These are phyloP conservation scores for Elsinoe australis DNA, from an alignment of 2,329 filamentous ascomycete species.

Conservation along the genomic window DNA sequence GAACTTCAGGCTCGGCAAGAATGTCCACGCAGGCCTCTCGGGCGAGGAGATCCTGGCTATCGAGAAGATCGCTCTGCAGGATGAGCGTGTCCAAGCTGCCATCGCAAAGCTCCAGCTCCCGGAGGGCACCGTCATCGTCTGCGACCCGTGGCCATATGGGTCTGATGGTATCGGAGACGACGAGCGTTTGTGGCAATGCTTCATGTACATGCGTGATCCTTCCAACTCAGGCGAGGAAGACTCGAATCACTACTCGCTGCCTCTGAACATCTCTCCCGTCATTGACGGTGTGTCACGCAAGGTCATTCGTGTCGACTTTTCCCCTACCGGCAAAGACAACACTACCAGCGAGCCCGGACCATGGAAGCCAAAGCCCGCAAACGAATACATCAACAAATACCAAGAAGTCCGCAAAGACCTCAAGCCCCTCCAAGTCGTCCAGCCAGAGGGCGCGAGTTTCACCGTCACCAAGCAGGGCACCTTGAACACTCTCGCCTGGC, in stretches of 20 bases:
- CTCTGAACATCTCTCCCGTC: constrained; percentile 59
- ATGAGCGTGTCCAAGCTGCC: constrained; percentile 50
- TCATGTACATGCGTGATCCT: constrained; percentile 59
- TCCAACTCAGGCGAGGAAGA: constrained; percentile 53
- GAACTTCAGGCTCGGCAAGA: constrained; percentile 52
- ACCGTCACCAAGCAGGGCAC: constrained; percentile 45
- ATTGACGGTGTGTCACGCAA: constrained; percentile 55
- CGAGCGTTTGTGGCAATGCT: constrained; percentile 52
- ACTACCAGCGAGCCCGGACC: constrained; percentile 48
- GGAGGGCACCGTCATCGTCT: constrained; percentile 48
- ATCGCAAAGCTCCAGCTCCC: constrained; percentile 54
- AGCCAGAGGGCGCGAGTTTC: constrained; percentile 59
- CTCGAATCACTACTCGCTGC: constrained; percentile 61
- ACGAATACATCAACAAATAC: constrained; percentile 60
- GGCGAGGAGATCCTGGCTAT: constrained; percentile 53
- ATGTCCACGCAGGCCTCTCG: constrained; percentile 51
- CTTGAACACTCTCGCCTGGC: constrained; percentile 54
- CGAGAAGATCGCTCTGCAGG: constrained; percentile 49
- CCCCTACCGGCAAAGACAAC: constrained; percentile 60
- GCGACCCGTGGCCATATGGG: constrained; percentile 64
- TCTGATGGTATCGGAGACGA: constrained; percentile 44
- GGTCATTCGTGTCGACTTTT: constrained; percentile 60
- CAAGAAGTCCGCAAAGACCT: constrained; percentile 54
- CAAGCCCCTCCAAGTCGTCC: constrained; percentile 57
- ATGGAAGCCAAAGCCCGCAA: constrained; percentile 51